These are phyloP conservation scores for Talaromyces nanjingensis DNA, from an alignment of 495 filamentous ascomycete genomes.

Conservation along the genomic window DNA sequence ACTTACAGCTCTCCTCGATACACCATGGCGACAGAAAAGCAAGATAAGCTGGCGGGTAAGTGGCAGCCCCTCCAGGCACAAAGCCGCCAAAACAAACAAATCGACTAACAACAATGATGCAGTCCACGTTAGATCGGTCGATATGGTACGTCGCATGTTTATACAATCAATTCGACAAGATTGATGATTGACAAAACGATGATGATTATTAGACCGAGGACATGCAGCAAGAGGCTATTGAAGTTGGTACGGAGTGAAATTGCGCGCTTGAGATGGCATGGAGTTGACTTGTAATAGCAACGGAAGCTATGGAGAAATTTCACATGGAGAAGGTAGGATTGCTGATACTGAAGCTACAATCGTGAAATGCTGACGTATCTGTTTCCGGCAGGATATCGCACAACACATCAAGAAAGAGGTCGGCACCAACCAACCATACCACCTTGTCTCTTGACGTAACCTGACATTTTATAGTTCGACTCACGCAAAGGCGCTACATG, in stretches of 20 bases:
- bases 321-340: conserved; percentile 78
- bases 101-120: conserved; percentile 11
- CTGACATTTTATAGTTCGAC: conserved; percentile 61
- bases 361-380: conserved; percentile 15
- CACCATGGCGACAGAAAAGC: conserved; percentile 33
- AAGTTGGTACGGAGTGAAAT: conserved; percentile 64
- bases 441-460: not conserved
- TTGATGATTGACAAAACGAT: not conserved
- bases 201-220: conserved; percentile 68
- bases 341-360: not conserved
- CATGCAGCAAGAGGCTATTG: conserved; percentile 90
- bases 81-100: not conserved
- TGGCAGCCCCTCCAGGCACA: conserved; percentile 4
- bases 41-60: conserved; percentile 67
- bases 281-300: conserved; percentile 50
- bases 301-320: conserved; percentile 87
- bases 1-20: not conserved
- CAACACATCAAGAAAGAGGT: conserved; percentile 97
- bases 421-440: conserved; percentile 16
- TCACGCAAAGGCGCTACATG: conserved; percentile 87
- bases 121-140: conserved; percentile 95
- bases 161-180: not conserved
- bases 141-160: conserved; percentile 65
- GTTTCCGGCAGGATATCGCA: conserved; percentile 68
- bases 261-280: conserved; percentile 6